Conservation (phyloP, 352 stramenopile genomes). For the Albugo candida region DNA sequence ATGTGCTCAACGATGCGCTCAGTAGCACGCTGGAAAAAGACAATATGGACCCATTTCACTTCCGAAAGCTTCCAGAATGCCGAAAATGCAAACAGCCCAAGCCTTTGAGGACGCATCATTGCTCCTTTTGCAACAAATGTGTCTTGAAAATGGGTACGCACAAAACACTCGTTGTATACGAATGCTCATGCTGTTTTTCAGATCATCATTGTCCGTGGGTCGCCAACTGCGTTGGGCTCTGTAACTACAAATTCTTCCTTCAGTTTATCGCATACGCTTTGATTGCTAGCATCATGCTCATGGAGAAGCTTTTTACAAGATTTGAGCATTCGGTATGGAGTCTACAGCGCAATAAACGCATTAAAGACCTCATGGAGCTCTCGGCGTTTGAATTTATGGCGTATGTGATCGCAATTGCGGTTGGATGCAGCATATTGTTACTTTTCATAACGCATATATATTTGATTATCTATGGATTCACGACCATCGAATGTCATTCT, state of each 20-base stretch:
- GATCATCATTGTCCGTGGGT: conserved; percentile 98
- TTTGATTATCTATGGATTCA: conserved; percentile 38
- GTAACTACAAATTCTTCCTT: conserved; percentile 80
- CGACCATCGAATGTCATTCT: conserved; percentile 56
- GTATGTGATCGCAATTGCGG: conserved; percentile 43
- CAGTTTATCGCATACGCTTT: conserved; percentile 69
- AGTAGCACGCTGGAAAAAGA: conserved; percentile 40
- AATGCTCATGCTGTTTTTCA: conserved; percentile 5
- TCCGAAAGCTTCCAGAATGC: conserved; percentile 16
- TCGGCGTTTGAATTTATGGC: conserved; percentile 33
- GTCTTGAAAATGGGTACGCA: conserved; percentile 68
- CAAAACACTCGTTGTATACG: neutral
- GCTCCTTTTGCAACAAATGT: conserved; percentile 70
- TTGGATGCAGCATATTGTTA: conserved; percentile 43
- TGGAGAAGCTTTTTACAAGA: conserved; percentile 26
- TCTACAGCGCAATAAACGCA: conserved; percentile 6
- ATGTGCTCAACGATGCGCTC: conserved; percentile 34
- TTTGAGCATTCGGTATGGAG: conserved; percentile 17
- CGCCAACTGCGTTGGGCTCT: conserved; percentile 59
- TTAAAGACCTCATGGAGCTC: conserved; percentile 7
- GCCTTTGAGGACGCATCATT: conserved; percentile 67
- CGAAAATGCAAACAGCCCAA: conserved; percentile 49
- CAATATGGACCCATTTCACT: conserved; percentile 7
- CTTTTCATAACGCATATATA: conserved; percentile 59
- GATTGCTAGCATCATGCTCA: conserved; percentile 28